Conservation (phyloP, 2,329 filamentous ascomycete species). For the Madurella mycetomatis region DNA sequence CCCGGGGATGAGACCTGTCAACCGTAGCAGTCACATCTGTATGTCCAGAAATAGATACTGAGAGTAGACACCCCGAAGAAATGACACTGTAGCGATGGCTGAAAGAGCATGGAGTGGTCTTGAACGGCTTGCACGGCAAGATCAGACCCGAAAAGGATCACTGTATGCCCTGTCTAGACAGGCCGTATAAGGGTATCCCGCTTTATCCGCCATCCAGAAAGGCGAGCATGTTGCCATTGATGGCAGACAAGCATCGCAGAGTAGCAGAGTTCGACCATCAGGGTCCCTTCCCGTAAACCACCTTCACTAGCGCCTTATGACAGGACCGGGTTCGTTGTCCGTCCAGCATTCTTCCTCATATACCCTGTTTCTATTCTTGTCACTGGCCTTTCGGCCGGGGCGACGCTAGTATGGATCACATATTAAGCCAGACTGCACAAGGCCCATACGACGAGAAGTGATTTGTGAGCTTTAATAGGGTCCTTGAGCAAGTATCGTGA, state of each 20-base stretch:
- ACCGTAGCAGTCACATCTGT: background rate
- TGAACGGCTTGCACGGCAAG: too few species aligned
- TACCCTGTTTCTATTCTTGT: slow-evolving; percentile 20
- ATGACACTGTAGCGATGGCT: too few species aligned
- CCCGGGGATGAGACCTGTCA: background rate
- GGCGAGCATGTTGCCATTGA: background rate
- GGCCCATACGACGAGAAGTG: background rate
- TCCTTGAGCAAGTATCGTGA: background rate
- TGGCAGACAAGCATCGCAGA: background rate
- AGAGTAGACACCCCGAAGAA: too few species aligned
- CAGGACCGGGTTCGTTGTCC: slow-evolving; percentile 6
- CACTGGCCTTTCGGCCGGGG: background rate
- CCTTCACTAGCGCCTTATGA: background rate
- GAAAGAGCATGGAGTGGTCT: too few species aligned
- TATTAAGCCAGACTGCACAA: background rate
- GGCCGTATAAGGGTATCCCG: too few species aligned
- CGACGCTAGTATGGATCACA: background rate
- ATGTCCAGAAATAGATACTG: background rate
- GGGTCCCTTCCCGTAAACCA: background rate
- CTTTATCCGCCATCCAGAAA: background rate
- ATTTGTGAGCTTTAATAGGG: background rate
- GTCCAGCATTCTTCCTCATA: slow-evolving; percentile 5
- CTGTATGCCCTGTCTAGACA: too few species aligned
- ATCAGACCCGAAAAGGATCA: too few species aligned
- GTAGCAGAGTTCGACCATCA: background rate